These are phyloP conservation scores for Vigna trinervia DNA, from an alignment of 306 rosid genomes.

Conservation along the genomic window DNA sequence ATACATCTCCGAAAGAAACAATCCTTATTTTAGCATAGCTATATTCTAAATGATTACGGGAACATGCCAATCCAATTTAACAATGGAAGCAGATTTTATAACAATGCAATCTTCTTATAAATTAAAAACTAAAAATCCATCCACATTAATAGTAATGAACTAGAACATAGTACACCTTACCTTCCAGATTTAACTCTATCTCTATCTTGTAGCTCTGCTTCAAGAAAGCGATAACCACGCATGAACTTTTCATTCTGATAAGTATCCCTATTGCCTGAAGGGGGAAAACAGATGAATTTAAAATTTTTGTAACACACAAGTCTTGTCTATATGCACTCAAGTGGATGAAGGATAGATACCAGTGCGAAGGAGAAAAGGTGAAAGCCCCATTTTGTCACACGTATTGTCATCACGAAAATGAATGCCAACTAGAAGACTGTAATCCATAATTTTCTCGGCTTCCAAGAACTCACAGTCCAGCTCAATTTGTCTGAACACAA, in stretches of 20 bases:
- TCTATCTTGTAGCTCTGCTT: slow-evolving; percentile 94
- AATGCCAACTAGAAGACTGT: slow-evolving; percentile 94
- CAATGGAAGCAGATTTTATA: neutral
- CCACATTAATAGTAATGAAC: slow-evolving; percentile 23
- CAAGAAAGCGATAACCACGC: slow-evolving; percentile 95
- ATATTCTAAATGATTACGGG: slow-evolving; percentile 19
- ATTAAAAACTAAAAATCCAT: neutral
- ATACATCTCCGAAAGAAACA: neutral
- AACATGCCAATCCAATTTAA: slow-evolving; percentile 24
- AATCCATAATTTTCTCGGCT: slow-evolving; percentile 96
- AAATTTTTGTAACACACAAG: slow-evolving; percentile 21
- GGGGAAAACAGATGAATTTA: slow-evolving; percentile 30
- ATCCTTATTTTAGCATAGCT: neutral
- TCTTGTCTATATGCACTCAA: neutral
- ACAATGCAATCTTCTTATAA: slow-evolving; percentile 15
- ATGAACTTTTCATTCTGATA: slow-evolving; percentile 83
- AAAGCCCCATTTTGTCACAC: slow-evolving; percentile 84
- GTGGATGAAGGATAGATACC: slow-evolving; percentile 59
- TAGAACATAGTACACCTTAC: slow-evolving; percentile 53
- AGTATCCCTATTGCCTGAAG: slow-evolving; percentile 78
- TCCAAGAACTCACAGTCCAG: slow-evolving; percentile 96
- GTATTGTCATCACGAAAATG: slow-evolving; percentile 86
- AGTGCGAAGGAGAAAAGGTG: slow-evolving; percentile 85
- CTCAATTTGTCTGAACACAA: slow-evolving; percentile 76
- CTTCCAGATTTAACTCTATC: slow-evolving; percentile 92